Base-by-base conservation (phyloP, 2,329 filamentous ascomycete species). In the Neofusicoccum ribis region DNA sequence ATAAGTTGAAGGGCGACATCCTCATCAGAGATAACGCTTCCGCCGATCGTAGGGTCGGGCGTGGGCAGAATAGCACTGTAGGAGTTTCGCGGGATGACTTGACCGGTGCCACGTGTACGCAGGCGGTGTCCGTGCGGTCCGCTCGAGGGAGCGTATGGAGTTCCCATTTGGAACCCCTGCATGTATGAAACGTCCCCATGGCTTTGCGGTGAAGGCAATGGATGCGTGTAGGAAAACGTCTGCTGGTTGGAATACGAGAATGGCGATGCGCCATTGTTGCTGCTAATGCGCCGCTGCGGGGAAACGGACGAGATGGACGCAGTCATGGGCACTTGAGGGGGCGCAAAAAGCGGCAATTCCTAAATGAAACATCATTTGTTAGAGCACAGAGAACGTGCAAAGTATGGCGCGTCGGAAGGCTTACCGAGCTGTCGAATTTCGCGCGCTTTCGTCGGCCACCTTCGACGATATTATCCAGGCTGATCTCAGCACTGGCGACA, bases 301-400 rank as follows among this genome's bases (percentile, higher is more conserved):
- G 94, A 98, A 60, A 96, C 91, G 20, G 94, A 98, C n/a, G 93
- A 94, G 72, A 94, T 93, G n/a, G 94, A 97, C n/a, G 91, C 91
- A 59, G 92, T 90, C 70, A 94, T 91, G 56, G 94, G 94, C 81
- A 97, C 76, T 66, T 78, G 76, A 65, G 76, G 94, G 67, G 94
- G 94, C 68, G 92, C 93, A 78, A 98, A 99, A 63, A 99, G 84
- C 64, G 95, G 95, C 63, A 99, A 84, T 85, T 98, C 94, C 95
- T 99, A 76, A 67, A 70, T 59, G 67, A 68, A 68, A 69, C 64
- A 67, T 58, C 51, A 12, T 47, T 56, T 37, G 47, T 50, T 49
- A 65, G 17, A n/a, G 50, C 65, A 58, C 63, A 67, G 50, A 60
- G 62, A 52, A 65, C 66, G 61, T 52, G 54, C 64, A 49, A 49